Conservation (phyloP, 306 rosid genomes). For the Abrus pulchellus region DNA sequence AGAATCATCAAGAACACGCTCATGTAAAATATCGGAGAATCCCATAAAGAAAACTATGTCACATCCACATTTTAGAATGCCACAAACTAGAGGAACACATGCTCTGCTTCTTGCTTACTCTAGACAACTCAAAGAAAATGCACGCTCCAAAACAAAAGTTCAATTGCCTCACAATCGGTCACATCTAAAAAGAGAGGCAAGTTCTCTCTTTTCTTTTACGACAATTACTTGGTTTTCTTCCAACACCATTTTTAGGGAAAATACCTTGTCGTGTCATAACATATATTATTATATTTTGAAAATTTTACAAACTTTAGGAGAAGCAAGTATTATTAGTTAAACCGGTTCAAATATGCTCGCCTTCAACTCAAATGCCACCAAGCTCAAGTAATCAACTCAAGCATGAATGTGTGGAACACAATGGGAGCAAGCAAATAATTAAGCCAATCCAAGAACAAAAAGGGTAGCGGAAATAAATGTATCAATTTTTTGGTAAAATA, state of each 20-base stretch:
- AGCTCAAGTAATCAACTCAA: slow-evolving; percentile 26
- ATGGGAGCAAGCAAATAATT: background rate
- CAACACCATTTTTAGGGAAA: background rate
- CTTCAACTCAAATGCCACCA: slow-evolving; percentile 16
- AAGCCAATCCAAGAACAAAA: slow-evolving; percentile 29
- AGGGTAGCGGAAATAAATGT: slow-evolving; percentile 27
- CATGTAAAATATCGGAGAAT: slow-evolving; percentile 24
- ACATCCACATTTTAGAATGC: slow-evolving; percentile 5
- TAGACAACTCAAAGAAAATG: slow-evolving; percentile 58
- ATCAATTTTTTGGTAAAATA: slow-evolving; percentile 52
- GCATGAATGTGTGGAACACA: slow-evolving; percentile 31
- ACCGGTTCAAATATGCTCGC: slow-evolving; percentile 24
- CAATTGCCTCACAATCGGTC: slow-evolving; percentile 32
- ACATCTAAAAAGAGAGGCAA: slow-evolving; percentile 52
- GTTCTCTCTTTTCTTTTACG: slow-evolving; percentile 43
- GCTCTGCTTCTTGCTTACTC: slow-evolving; percentile 74
- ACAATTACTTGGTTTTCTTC: slow-evolving; percentile 8
- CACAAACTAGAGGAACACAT: slow-evolving; percentile 14
- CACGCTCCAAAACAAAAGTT: background rate
- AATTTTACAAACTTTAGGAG: slow-evolving; percentile 36
- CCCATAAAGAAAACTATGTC: slow-evolving; percentile 42
- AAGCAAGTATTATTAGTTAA: slow-evolving; percentile 21
- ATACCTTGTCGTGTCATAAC: background rate
- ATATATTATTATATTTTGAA: slow-evolving; percentile 8
- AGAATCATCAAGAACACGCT: slow-evolving; percentile 54